Conservation (phyloP, 768 basidiomycete species). For the Mycena indigotica region DNA sequence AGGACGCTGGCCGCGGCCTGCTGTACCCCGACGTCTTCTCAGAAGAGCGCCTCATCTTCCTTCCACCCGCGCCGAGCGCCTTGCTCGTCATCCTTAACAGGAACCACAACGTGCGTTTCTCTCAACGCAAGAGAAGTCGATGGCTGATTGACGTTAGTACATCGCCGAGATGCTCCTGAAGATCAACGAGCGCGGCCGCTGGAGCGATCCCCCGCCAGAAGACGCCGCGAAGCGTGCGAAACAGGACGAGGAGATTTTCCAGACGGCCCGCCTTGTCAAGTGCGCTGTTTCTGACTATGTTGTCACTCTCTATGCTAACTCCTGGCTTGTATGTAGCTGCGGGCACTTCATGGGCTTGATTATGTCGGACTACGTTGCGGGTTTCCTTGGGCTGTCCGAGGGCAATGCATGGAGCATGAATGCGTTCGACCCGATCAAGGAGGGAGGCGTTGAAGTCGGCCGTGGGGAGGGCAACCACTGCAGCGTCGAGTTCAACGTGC, state of each 20-base stretch:
- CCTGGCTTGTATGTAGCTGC: conserved; percentile 33
- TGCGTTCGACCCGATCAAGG: conserved; percentile 48
- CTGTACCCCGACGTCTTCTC: conserved; percentile 57
- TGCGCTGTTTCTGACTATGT: too few relatives aligned
- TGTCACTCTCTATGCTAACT: conserved; percentile 4
- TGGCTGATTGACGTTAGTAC: conserved; percentile 37
- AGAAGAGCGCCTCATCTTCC: conserved; percentile 52
- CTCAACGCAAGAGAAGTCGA: not conserved
- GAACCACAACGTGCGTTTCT: conserved; percentile 55
- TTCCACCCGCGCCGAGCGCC: conserved; percentile 56
- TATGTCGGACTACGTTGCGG: conserved; percentile 61
- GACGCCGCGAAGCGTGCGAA: conserved; percentile 26
- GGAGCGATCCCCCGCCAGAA: conserved; percentile 43
- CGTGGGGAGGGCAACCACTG: conserved; percentile 67
- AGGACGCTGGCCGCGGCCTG: conserved; percentile 49
- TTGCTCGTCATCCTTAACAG: conserved; percentile 58
- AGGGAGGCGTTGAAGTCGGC: conserved; percentile 34
- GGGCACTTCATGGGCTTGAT: conserved; percentile 58
- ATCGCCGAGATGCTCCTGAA: conserved; percentile 54
- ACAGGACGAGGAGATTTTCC: conserved; percentile 63
- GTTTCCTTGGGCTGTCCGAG: conserved; percentile 57
- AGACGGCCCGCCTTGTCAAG: conserved; percentile 58
- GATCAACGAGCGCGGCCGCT: conserved; percentile 56
- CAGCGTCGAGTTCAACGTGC: conserved; percentile 69
- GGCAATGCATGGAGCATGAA: conserved; percentile 57